Evolutionary conservation across 1,139 yeast genomes (phyloP).

Genomic region (Yamadazyma atlantica): DNA sequence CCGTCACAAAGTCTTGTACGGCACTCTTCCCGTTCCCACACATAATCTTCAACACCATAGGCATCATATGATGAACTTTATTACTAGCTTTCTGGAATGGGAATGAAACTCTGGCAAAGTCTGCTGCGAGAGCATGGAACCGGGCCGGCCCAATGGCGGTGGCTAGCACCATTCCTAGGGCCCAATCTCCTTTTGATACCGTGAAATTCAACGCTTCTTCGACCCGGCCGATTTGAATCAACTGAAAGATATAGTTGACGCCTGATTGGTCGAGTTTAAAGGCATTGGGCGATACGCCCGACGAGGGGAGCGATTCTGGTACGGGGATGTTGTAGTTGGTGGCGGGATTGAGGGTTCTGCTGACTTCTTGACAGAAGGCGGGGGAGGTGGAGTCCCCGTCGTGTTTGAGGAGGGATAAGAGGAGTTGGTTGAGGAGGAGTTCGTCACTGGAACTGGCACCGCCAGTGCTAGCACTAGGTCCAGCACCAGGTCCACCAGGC

Average conservation of each 20-base stretch:
- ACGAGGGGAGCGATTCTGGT: constrained; percentile 16
- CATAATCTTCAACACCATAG: constrained; percentile 61
- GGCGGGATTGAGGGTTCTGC: constrained; percentile 35
- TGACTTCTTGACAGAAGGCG: constrained; percentile 26
- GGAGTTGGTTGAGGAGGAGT: constrained; percentile 29
- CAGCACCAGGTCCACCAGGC: too few relatives aligned
- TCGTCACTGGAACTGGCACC: too few relatives aligned
- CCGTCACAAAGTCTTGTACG: constrained; percentile 46
- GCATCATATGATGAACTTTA: constrained; percentile 53
- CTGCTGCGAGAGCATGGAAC: constrained; percentile 58
- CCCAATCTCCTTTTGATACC: constrained; percentile 68
- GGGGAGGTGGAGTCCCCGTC: constrained; percentile 32
- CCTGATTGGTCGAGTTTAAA: constrained; percentile 39
- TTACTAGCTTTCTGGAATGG: constrained; percentile 42
- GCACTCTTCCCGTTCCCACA: constrained; percentile 62
- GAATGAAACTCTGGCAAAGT: constrained; percentile 38
- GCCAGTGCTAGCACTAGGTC: too few relatives aligned
- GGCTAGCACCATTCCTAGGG: constrained; percentile 72
- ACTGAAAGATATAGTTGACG: constrained; percentile 30
- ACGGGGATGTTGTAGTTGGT: constrained; percentile 25
- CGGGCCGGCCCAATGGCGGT: constrained; percentile 61
- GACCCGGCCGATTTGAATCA: constrained; percentile 62
- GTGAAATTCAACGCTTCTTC: constrained; percentile 67
- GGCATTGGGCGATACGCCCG: constrained; percentile 29
- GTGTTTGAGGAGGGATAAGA: constrained; percentile 23